Evolutionary conservation across 164 flowering plant species (phyloP).

Genomic region (Vitis labrusca): DNA sequence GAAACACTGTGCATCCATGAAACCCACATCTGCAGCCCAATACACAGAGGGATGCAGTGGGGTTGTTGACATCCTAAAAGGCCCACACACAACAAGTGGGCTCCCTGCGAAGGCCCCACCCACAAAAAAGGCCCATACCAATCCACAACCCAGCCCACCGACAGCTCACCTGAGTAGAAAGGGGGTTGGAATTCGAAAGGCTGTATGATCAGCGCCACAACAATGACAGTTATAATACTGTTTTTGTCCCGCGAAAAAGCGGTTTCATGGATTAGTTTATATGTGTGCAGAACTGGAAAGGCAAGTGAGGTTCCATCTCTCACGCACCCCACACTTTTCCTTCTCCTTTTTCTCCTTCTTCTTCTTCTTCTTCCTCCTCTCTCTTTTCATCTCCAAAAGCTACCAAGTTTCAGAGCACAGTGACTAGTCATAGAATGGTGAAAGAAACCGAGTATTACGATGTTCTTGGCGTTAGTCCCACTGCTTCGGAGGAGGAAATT

Average conservation of each 20-base stretch:
- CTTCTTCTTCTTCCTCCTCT: conserved; percentile 3
- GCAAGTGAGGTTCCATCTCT: conserved; percentile 14
- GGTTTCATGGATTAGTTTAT: conserved; percentile 24
- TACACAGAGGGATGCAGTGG: no score
- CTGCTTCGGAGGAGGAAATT: conserved; percentile 80
- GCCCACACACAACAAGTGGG: conserved; percentile 3
- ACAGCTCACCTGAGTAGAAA: conserved; percentile 12
- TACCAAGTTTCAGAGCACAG: no score
- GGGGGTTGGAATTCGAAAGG: neutral
- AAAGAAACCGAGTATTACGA: conserved; percentile 88
- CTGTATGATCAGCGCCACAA: conserved; percentile 27
- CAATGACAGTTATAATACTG: conserved; percentile 32
- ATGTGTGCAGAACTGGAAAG: conserved; percentile 41
- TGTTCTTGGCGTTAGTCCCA: conserved; percentile 68
- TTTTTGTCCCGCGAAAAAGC: conserved; percentile 36
- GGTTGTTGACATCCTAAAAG: neutral
- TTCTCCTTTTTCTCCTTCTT: neutral
- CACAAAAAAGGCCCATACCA: neutral
- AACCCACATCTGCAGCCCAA: no score
- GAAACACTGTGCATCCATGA: no score
- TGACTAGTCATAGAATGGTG: conserved; percentile 45
- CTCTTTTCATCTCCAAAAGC: neutral
- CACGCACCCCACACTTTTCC: neutral
- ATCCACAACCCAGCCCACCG: conserved; percentile 2
- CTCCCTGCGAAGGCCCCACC: neutral